Base-by-base conservation (phyloP, 768 basidiomycete species). In the Crepidotus variabilis region DNA sequence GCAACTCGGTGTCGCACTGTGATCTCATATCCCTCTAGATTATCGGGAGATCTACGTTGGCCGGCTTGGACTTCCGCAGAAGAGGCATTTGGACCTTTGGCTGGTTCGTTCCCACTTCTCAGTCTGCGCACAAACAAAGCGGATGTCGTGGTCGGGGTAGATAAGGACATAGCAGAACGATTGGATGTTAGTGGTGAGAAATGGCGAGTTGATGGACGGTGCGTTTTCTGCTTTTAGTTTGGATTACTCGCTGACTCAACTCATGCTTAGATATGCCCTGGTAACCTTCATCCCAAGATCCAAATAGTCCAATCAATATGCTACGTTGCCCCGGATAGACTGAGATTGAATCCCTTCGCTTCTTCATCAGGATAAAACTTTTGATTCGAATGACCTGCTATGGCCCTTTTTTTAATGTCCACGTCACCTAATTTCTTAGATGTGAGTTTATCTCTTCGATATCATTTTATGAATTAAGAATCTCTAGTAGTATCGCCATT, bases 71-170 rank as follows among this genome's bases (percentile, higher is more conserved):
- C 91, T 1, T 72, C 89, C 0, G 93, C 96, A 66, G 71, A 78
- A 22, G 72, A 76, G 2, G 93, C 92, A 0, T 69, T 97, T 11
- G 92, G 91, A 84, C 90, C 91, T 1, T 71, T 98, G 9, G 82
- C 84, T 0, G 89, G 90, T 1, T 74, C 85, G 8, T 90, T 96
- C 72, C 88, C 90, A 0, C 67, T 97, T 7, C 72, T 98, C 22
- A 92, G 91, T 65, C 72, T 98, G 57, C 81, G 96, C 16, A 98
- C 96, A 0, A 92, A 89, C 76, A 99, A 99, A 70, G 96, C 96
- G 0, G 94, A 98, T 65, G 94, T 97, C 1, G 89, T 87, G 6
- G 92, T 92, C 22, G 96, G 93, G 0, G 77, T 99, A 2, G 72
- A 79, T 0, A 76, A 84, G 61, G 87, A 86, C 0, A 72, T 84